Evolutionary conservation across 208 protist genomes (phyloP).

Genomic region (Acanthamoeba polyphaga): DNA sequence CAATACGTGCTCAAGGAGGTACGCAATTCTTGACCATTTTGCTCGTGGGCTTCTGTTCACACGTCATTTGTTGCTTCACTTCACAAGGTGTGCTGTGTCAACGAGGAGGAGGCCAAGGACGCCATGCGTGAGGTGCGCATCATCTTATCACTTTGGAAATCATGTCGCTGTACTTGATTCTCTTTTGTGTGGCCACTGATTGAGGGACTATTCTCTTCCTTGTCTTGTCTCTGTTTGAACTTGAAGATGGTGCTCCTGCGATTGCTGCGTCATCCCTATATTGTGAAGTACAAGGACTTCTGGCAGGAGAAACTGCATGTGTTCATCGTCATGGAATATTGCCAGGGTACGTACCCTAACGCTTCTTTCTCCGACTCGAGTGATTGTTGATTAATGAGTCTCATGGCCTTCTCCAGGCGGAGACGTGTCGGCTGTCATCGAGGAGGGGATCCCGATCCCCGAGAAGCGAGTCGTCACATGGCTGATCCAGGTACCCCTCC

Average conservation of each 20-base stretch:
- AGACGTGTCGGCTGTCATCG: constrained; percentile 29
- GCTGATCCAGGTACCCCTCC: neutral
- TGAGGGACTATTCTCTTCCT: neutral
- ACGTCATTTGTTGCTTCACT: neutral
- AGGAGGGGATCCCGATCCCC: neutral
- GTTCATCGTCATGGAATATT: constrained; percentile 62
- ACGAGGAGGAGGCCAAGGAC: constrained; percentile 44
- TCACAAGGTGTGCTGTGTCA: constrained; percentile 1
- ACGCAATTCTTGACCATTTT: neutral
- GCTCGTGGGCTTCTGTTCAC: neutral
- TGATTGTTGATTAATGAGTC: neutral
- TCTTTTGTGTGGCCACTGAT: neutral
- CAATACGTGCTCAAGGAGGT: constrained; percentile 54
- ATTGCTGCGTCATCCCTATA: constrained; percentile 44
- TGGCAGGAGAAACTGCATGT: constrained; percentile 55
- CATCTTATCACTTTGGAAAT: neutral
- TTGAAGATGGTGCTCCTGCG: constrained; percentile 22
- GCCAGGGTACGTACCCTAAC: neutral
- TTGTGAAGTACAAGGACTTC: constrained; percentile 63
- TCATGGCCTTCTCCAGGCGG: neutral
- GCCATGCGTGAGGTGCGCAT: constrained; percentile 25
- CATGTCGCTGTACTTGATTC: neutral
- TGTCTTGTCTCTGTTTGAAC: neutral
- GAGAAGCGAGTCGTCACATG: constrained; percentile 15
- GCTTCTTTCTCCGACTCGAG: neutral